Evolutionary conservation across 192 early-diverging fungal genomes (phyloP), one percentile per base, ranked within the genome.

Genomic region (Ambispora gerdemannii): DNA sequence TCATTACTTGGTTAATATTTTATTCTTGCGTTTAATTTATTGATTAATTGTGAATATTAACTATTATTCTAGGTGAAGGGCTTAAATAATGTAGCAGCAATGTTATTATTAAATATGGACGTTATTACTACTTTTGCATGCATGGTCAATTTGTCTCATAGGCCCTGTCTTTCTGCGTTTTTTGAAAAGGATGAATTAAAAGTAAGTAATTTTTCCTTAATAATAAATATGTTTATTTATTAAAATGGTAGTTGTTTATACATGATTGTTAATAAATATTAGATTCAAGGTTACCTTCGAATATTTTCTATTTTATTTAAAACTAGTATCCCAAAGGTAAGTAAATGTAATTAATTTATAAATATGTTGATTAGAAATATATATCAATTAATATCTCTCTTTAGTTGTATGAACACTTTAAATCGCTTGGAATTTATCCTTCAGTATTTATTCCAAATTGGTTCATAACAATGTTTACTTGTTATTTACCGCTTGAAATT

Each of bases 401-500:
- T 36, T 49, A 28, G 53, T 71, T 80, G 0, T 80, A 77, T n/a
- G 53, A 77, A 1, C 79, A 80, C 22, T 80, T 80, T 36, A 77
- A 77, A 50, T 74, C 77, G 19, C 55, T 80, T 3, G 24, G 63
- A 10, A 51, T 80, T 2, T 74, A 73, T 25, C 79, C 79, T 8
- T 74, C 77, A 15, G 75, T 75, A 38, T 80, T 75, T 32, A 25
- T 80, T 15, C 71, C 76, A 0, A 70, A 75, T 36, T 80, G 79
- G 79, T 77, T 77, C 17, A 80, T 75, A 50, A 80, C 79, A 20
- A 27, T 80, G 17, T 80, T 80, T 55, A 50, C 79, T 0, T 80
- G 76, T 30, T 58, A 77, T 13, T 67, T 75, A 27, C 79, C 79
- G 4, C 55, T 80, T 8, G 79, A 75, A 34, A 34, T 80, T 4